phyloP scores from a whole-genome alignment of 768 basidiomycete genomes.

The Cyathus striatus region DNA sequence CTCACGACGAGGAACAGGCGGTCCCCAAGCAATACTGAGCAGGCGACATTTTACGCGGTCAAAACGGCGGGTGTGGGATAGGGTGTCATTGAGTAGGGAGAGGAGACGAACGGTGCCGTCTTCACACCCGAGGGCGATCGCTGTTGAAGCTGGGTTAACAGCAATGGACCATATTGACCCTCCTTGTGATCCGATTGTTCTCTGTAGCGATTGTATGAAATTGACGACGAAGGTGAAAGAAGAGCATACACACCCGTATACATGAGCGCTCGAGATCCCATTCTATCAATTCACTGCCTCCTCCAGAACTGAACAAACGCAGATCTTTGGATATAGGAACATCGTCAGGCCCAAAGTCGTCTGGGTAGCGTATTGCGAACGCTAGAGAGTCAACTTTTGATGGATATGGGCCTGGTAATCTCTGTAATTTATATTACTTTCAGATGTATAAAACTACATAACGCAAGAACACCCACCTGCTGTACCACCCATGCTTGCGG shows the following conservation, averaged over 20 bases:
- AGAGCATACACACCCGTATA: conserved; percentile 48
- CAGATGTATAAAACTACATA: not conserved
- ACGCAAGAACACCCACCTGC: conserved; percentile 44
- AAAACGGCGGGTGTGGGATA: conserved; percentile 69
- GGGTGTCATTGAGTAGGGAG: conserved; percentile 67
- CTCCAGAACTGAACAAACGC: conserved; percentile 80
- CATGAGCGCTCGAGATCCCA: conserved; percentile 69
- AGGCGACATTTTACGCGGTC: conserved; percentile 78
- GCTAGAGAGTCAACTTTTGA: conserved; percentile 83
- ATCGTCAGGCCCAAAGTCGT: conserved; percentile 38
- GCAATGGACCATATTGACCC: conserved; percentile 93
- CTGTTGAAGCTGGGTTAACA: conserved; percentile 73
- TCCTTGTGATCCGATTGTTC: conserved; percentile 73
- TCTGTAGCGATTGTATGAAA: conserved; percentile 39
- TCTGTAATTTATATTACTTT: conserved; percentile 31
- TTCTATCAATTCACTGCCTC: conserved; percentile 80
- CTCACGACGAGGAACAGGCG: conserved; percentile 44
- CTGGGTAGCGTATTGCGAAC: conserved; percentile 64
- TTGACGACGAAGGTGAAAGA: not conserved
- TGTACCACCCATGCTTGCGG: conserved; percentile 78
- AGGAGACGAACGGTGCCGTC: conserved; percentile 87
- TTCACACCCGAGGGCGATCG: conserved; percentile 89
- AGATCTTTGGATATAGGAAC: conserved; percentile 58
- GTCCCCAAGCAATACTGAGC: conserved; percentile 87
- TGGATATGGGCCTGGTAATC: conserved; percentile 66